phyloP scores from a whole-genome alignment of 1,284 basidiomycete species.

The Sporisorium graminicola region DNA sequence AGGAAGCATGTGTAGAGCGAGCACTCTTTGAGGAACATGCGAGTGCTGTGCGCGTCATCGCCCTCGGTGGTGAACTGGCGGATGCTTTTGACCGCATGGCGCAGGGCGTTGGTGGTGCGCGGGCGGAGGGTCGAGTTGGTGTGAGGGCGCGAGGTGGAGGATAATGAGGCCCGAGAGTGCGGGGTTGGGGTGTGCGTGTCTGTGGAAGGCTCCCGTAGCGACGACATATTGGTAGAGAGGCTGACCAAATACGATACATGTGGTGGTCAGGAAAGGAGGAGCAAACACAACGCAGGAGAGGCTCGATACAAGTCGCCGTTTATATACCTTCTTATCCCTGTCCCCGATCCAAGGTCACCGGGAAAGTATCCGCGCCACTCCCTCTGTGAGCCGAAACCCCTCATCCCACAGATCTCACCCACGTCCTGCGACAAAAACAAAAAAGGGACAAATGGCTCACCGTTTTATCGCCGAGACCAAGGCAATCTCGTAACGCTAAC shows the following conservation, averaged over 20 bases:
- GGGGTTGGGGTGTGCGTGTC: not conserved
- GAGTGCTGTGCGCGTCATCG: slow-evolving; percentile 11
- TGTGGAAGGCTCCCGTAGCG: slow-evolving; percentile 14
- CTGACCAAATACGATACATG: not conserved
- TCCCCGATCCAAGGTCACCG: too few relatives aligned
- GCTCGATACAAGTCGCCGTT: not conserved
- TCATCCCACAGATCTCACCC: not conserved
- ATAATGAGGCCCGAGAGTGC: slow-evolving; percentile 14
- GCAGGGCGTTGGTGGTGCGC: slow-evolving; percentile 12
- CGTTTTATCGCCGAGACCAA: slow-evolving; percentile 2
- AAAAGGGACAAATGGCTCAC: not conserved
- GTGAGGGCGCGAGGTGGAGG: not conserved
- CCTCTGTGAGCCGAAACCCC: too few relatives aligned
- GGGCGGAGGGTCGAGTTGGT: slow-evolving; percentile 10
- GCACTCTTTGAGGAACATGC: slow-evolving; percentile 44
- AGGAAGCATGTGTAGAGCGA: slow-evolving; percentile 42
- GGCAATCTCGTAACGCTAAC: not conserved
- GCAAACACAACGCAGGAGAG: too few relatives aligned
- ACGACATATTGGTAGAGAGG: slow-evolving; percentile 2
- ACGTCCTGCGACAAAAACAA: too few relatives aligned
- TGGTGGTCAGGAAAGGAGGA: not conserved
- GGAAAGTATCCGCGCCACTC: too few relatives aligned
- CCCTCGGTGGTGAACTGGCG: slow-evolving; percentile 1
- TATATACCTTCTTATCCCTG: not conserved
- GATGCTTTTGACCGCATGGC: slow-evolving; percentile 32